Conservation (phyloP, 352 stramenopile genomes). For the Lagenidium giganteum region DNA sequence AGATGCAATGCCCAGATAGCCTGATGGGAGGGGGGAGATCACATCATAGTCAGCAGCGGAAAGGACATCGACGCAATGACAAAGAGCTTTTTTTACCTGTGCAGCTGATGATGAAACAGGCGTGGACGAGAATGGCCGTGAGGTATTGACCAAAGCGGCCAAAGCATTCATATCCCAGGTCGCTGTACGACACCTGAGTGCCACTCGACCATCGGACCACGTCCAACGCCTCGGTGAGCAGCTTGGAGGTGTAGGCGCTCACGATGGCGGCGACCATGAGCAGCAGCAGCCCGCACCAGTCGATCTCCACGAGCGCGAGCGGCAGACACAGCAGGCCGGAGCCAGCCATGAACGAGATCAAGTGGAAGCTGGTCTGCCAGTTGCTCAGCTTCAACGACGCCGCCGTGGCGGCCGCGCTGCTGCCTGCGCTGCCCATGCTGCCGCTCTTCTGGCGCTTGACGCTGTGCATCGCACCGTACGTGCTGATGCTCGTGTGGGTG, state of each 20-base stretch:
- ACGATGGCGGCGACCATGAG: slow-evolving; percentile 41
- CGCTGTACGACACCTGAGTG: slow-evolving; percentile 55
- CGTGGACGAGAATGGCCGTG: slow-evolving; percentile 44
- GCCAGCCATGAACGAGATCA: slow-evolving; percentile 74
- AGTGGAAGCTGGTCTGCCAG: slow-evolving; percentile 64
- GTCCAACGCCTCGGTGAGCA: slow-evolving; percentile 68
- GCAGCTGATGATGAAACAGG: slow-evolving; percentile 51
- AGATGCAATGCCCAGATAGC: slow-evolving; percentile 49
- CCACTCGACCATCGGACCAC: slow-evolving; percentile 63
- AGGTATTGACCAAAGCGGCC: slow-evolving; percentile 29
- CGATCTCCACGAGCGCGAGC: slow-evolving; percentile 69
- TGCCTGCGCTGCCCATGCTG: slow-evolving; percentile 1
- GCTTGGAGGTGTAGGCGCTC: slow-evolving; percentile 57
- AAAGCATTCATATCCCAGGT: slow-evolving; percentile 68
- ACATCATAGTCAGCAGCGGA: background rate
- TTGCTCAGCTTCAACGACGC: slow-evolving; percentile 26
- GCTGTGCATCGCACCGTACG: slow-evolving; percentile 16
- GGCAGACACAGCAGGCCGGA: slow-evolving; percentile 69
- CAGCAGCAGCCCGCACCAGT: slow-evolving; percentile 70
- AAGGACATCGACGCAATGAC: background rate
- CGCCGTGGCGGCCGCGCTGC: background rate
- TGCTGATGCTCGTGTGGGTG: slow-evolving; percentile 25
- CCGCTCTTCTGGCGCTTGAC: background rate
- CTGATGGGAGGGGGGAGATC: background rate
- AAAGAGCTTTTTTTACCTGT: slow-evolving; percentile 20